phyloP scores from a whole-genome alignment of 2,329 filamentous ascomycete species.

The Zalaria obscura region DNA sequence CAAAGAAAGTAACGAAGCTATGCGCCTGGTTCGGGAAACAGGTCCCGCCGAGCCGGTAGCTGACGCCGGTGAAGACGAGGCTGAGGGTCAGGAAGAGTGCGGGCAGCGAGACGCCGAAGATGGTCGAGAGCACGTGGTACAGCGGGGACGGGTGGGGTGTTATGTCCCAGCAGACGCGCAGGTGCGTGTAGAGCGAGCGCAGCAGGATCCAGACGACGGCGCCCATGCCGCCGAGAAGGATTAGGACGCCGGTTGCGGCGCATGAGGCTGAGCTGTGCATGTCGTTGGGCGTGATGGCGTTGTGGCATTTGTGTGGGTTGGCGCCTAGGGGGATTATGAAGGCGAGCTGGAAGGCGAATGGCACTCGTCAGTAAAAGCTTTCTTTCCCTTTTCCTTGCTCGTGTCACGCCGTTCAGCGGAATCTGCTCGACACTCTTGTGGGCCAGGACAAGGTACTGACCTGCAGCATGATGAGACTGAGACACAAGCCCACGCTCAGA shows the following conservation, averaged over 20 bases:
- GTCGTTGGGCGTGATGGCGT: constrained; percentile 71
- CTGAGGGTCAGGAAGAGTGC: constrained; percentile 13
- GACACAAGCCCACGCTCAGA: constrained; percentile 63
- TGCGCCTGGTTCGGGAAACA: constrained; percentile 21
- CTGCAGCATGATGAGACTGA: constrained; percentile 59
- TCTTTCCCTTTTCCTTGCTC: not conserved
- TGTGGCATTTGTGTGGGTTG: constrained; percentile 59
- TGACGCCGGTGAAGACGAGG: constrained; percentile 16
- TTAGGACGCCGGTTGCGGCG: constrained; percentile 62
- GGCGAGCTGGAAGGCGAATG: constrained; percentile 42
- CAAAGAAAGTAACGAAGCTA: constrained; percentile 21
- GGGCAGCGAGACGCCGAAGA: constrained; percentile 14
- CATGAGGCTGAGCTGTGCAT: constrained; percentile 65
- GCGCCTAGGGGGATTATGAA: constrained; percentile 69
- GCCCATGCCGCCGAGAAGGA: constrained; percentile 66
- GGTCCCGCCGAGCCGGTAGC: constrained; percentile 18
- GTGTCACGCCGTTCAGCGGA: constrained; percentile 6
- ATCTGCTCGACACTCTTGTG: too few species aligned
- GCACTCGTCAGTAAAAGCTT: not conserved
- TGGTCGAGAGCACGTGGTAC: constrained; percentile 15
- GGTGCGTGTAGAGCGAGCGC: constrained; percentile 19
- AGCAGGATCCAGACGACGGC: constrained; percentile 55
- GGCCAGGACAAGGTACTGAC: constrained; percentile 31
- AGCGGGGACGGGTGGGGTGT: constrained; percentile 13
- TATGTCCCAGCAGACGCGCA: constrained; percentile 19